Evolutionary conservation across 2,329 filamentous ascomycete genomes (phyloP), one percentile per base, ranked within the genome.

Genomic region (Leptographium flavum): DNA sequence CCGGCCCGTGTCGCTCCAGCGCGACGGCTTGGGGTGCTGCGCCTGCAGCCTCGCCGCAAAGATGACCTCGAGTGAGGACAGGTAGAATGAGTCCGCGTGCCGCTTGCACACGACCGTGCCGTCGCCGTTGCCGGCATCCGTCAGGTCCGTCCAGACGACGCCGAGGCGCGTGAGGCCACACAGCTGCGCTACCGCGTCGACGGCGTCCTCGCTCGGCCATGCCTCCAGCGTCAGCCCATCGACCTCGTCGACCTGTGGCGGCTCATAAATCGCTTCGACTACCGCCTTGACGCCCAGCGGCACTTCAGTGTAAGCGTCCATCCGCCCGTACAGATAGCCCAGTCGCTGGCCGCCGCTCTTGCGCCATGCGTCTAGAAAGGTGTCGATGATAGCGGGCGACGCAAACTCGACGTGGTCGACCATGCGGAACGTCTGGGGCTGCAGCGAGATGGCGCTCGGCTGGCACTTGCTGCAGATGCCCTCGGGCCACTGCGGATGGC

Each of bases 391-490:
- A 45, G 79, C 73, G 3, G 87, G 80, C 1, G 84, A 81, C 2
- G 90, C 81, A 59, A 98, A 96, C 62, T 98, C 93, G 51, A 98
- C 92, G 60, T 98, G 92, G 57, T 98, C 92, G 4, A 98, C 88
- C 85, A 92, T 95, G 43, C 92, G 86, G 61, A 90, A 98, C 19
- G 82, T 73, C 62, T 98, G 92, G 5, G 87, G 87, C 58, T 96
- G 88, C 44, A 98, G 68, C 11, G 87, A 94, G 58, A 98, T 98
- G 46, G 92, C 90, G 52, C 90, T 94, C 8, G 92, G 92, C 59
- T 98, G 93, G 56, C 92, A 98, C 61, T 96, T 98, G 47, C 86
- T 93, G 67, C 92, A 98, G 53, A 98, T 96, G 15, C 92, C 92
- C 55, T 93, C 87, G 3, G 92, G 92, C 80, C 92, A 98, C 36